Conservation (phyloP, 352 stramenopile genomes). For the Pythium monospermum region DNA sequence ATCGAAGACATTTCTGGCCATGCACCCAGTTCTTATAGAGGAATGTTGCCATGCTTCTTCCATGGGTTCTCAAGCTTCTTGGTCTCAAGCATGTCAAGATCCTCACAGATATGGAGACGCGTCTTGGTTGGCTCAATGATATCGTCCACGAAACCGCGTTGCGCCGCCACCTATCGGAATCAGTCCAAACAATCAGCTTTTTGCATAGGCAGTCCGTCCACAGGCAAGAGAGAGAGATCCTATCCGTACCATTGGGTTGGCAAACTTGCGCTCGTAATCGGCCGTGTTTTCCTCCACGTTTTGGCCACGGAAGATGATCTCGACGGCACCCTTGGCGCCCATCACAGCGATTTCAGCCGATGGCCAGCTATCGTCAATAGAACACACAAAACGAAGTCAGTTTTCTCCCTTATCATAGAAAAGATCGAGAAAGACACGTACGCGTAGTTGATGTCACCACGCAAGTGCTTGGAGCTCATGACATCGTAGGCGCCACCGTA, state of each 20-base stretch:
- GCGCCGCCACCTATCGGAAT: constrained; percentile 77
- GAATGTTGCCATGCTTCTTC: constrained; percentile 98
- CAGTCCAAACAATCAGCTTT: neutral
- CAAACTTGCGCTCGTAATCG: constrained; percentile 96
- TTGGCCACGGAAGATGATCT: constrained; percentile 98
- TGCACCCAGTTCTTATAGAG: constrained; percentile 74
- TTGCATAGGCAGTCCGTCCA: neutral
- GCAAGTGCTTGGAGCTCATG: constrained; percentile 98
- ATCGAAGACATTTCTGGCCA: neutral
- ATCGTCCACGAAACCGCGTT: constrained; percentile 97
- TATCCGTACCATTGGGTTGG: constrained; percentile 89
- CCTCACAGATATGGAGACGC: constrained; percentile 92
- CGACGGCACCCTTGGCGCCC: constrained; percentile 94
- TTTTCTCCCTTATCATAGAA: too few species aligned
- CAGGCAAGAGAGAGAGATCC: constrained; percentile 8
- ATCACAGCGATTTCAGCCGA: constrained; percentile 87
- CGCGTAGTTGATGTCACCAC: constrained; percentile 97
- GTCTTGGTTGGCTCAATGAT: constrained; percentile 96
- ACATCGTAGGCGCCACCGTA: constrained; percentile 99
- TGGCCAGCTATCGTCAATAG: constrained; percentile 39
- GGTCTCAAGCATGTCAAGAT: constrained; percentile 91
- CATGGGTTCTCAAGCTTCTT: constrained; percentile 93
- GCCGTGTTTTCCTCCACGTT: constrained; percentile 94
- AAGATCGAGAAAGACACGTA: constrained; percentile 25
- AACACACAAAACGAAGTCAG: constrained; percentile 19